Conservation (phyloP, 2,329 filamentous ascomycete genomes). For the Beauveria medogensis region DNA sequence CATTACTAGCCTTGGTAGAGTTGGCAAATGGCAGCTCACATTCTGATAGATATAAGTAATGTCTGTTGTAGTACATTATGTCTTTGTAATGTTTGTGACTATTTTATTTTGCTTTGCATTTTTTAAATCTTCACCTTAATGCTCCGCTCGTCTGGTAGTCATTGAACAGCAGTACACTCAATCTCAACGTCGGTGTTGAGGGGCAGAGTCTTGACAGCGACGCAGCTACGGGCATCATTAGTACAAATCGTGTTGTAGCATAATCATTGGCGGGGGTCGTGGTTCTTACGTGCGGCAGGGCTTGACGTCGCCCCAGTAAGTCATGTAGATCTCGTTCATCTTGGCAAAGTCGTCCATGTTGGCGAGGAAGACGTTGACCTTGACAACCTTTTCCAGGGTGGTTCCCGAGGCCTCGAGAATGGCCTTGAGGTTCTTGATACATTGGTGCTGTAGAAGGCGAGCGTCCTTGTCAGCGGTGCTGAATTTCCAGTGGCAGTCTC, state of each 20-base stretch:
- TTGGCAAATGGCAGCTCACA: no score
- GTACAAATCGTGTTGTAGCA: neutral
- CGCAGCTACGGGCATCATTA: slow-evolving; percentile 19
- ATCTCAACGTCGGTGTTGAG: slow-evolving; percentile 12
- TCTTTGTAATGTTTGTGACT: neutral
- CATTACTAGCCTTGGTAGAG: neutral
- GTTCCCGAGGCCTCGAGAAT: slow-evolving; percentile 63
- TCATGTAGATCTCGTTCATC: slow-evolving; percentile 67
- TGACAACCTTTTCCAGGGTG: slow-evolving; percentile 57
- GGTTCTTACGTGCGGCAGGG: slow-evolving; percentile 33
- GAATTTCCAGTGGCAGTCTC: no score
- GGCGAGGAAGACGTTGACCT: slow-evolving; percentile 65
- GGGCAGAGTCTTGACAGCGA: slow-evolving; percentile 22
- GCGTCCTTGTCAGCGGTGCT: no score
- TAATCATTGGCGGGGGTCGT: neutral
- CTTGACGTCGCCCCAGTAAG: slow-evolving; percentile 53
- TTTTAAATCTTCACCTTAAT: neutral
- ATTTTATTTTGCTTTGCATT: neutral
- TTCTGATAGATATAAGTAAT: neutral
- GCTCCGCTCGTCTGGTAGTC: neutral
- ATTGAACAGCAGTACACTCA: slow-evolving; percentile 25
- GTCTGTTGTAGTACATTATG: neutral
- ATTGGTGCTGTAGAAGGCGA: slow-evolving; percentile 38
- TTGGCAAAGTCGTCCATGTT: slow-evolving; percentile 67
- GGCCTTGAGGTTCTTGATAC: slow-evolving; percentile 62